phyloP scores from a whole-genome alignment of 139 green algal species.

The Pleodorina starrii region DNA sequence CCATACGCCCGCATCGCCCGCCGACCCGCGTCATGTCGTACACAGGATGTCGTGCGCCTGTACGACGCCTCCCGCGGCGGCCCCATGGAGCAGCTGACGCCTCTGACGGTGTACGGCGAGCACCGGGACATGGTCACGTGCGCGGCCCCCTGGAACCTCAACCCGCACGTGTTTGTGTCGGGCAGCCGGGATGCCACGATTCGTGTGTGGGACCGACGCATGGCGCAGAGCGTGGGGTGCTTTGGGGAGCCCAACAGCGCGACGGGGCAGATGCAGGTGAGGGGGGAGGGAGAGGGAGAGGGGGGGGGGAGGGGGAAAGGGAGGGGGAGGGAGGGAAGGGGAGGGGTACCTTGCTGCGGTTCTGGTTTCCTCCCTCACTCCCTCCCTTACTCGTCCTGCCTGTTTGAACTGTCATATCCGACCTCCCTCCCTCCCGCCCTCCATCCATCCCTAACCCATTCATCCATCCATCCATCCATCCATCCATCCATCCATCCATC shows the following conservation, averaged over 20 bases:
- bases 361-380: too few species aligned
- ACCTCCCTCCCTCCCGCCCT: too few species aligned
- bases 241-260: conserved; percentile 12
- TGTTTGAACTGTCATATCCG: too few species aligned
- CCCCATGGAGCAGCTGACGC: neutral
- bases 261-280: neutral
- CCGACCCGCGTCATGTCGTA: too few species aligned
- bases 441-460: too few species aligned
- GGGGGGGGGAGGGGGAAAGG: neutral
- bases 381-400: too few species aligned
- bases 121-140: conserved; percentile 70
- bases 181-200: conserved; percentile 65
- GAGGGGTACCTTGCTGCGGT: too few species aligned
- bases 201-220: conserved; percentile 68
- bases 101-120: conserved; percentile 4
- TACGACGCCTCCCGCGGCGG: conserved; percentile 43
- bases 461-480: too few species aligned
- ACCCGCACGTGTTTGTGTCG: conserved; percentile 67
- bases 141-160: conserved; percentile 29
- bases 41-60: conserved; percentile 34
- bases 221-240: conserved; percentile 41
- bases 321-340: neutral
- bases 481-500: too few species aligned
- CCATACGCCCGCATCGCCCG: too few species aligned
- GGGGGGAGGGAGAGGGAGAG: neutral